Conservation (phyloP, 805 yeast species). For the Candida boidinii region DNA sequence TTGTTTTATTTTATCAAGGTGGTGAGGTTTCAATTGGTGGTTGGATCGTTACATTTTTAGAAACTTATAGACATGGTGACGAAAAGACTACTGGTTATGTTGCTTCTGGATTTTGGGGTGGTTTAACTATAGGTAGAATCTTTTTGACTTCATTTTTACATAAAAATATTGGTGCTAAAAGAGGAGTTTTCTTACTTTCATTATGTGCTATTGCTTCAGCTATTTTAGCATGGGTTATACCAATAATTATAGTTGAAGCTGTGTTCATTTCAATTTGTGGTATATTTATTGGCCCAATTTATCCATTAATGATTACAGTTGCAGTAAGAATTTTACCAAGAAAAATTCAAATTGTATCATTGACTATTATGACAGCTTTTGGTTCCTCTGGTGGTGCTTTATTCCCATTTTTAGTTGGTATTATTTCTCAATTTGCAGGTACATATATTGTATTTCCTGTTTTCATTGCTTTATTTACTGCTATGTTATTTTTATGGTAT, state of each 20-base stretch:
- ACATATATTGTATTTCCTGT: conserved; percentile 43
- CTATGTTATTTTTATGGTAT: conserved; percentile 31
- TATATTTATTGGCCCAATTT: conserved; percentile 57
- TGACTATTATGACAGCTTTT: conserved; percentile 45
- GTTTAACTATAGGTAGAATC: conserved; percentile 58
- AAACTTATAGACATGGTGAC: conserved; percentile 43
- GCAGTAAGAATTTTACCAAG: conserved; percentile 38
- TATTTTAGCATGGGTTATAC: conserved; percentile 40
- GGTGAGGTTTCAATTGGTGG: conserved; percentile 64
- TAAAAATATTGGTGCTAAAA: conserved; percentile 32
- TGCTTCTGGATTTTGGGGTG: conserved; percentile 67
- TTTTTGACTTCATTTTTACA: conserved; percentile 33
- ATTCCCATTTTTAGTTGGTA: conserved; percentile 44
- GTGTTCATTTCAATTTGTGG: conserved; percentile 44
- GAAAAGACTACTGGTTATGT: conserved; percentile 46
- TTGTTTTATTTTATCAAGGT: conserved; percentile 58
- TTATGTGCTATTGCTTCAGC: conserved; percentile 28
- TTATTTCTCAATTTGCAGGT: conserved; percentile 35
- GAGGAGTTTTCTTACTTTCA: conserved; percentile 30
- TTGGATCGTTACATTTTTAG: conserved; percentile 59
- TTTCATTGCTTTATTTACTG: conserved; percentile 27
- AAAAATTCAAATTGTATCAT: conserved; percentile 39
- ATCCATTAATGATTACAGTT: conserved; percentile 41
- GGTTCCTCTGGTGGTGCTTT: conserved; percentile 54
- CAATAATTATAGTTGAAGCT: conserved; percentile 35